Conservation (phyloP, 179 eudicot species). For the Silene coronaria region DNA sequence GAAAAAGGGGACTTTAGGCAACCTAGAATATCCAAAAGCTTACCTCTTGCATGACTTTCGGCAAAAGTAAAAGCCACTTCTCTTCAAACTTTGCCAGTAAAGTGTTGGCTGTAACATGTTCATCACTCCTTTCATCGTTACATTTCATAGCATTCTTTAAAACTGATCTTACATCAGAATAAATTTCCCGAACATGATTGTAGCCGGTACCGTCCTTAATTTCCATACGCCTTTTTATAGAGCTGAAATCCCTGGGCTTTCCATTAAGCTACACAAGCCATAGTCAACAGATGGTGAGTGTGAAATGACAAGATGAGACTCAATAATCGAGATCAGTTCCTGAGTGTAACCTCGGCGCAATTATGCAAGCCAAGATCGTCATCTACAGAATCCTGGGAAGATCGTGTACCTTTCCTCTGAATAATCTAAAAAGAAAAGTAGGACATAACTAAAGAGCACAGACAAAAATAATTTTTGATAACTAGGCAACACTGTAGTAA, state of each 20-base stretch:
- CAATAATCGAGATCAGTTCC: not conserved
- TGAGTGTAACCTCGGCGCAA: conserved; percentile 48
- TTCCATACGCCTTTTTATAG: conserved; percentile 68
- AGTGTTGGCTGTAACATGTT: conserved; percentile 53
- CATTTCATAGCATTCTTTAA: conserved; percentile 66
- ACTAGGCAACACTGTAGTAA: not conserved
- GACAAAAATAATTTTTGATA: not conserved
- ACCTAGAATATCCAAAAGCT: not conserved
- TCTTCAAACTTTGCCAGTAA: conserved; percentile 66
- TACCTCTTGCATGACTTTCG: conserved; percentile 77
- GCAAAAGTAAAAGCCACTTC: conserved; percentile 69
- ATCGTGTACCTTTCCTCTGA: conserved; percentile 60
- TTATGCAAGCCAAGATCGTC: conserved; percentile 66
- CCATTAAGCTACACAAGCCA: conserved; percentile 40
- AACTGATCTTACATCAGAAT: conserved; percentile 60
- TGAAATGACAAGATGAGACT: not conserved
- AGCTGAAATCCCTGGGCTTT: conserved; percentile 73
- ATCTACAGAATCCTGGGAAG: conserved; percentile 63
- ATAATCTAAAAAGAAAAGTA: conserved; percentile 38
- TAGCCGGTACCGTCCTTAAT: conserved; percentile 68
- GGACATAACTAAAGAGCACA: not conserved
- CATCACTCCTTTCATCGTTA: conserved; percentile 66
- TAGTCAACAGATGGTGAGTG: not conserved
- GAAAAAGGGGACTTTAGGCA: not conserved
- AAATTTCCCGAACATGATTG: conserved; percentile 65